Conservation (phyloP, 352 stramenopile genomes). For the Pythium aquatile region DNA sequence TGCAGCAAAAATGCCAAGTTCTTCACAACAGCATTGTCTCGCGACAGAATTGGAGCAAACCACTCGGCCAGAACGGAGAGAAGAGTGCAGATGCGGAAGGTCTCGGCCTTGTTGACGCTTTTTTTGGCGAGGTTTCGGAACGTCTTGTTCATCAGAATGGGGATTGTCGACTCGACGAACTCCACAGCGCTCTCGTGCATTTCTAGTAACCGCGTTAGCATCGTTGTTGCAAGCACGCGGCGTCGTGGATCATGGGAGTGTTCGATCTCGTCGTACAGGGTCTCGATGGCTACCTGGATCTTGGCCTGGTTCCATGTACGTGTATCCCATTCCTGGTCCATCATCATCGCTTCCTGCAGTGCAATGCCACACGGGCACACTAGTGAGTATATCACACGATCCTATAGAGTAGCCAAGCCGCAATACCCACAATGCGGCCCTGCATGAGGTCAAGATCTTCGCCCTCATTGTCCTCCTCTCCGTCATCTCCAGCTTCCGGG, state of each 20-base stretch:
- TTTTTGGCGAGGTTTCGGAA: conserved; percentile 63
- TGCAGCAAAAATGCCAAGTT: conserved; percentile 51
- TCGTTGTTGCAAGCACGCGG: conserved; percentile 57
- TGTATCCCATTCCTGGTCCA: conserved; percentile 84
- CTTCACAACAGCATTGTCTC: conserved; percentile 60
- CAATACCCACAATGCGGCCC: conserved; percentile 50
- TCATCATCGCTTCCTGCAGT: conserved; percentile 62
- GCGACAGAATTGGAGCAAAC: conserved; percentile 57
- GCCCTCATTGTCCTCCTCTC: conserved; percentile 28
- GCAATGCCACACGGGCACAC: not conserved
- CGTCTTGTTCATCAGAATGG: conserved; percentile 70
- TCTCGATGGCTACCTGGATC: conserved; percentile 57
- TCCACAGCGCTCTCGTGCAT: conserved; percentile 64
- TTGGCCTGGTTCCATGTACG: conserved; percentile 61
- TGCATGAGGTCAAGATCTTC: conserved; percentile 34
- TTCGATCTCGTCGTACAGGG: conserved; percentile 70
- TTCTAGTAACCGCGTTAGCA: conserved; percentile 67
- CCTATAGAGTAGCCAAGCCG: not conserved
- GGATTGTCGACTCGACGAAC: conserved; percentile 64
- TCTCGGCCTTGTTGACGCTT: conserved; percentile 39
- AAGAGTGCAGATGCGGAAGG: conserved; percentile 57
- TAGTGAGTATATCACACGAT: not conserved
- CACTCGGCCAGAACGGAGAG: conserved; percentile 57
- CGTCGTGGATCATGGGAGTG: conserved; percentile 36
- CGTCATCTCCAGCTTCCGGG: conserved; percentile 33